Conservation (phyloP, 306 rosid genomes). For the Ammopiptanthus mongolicus region DNA sequence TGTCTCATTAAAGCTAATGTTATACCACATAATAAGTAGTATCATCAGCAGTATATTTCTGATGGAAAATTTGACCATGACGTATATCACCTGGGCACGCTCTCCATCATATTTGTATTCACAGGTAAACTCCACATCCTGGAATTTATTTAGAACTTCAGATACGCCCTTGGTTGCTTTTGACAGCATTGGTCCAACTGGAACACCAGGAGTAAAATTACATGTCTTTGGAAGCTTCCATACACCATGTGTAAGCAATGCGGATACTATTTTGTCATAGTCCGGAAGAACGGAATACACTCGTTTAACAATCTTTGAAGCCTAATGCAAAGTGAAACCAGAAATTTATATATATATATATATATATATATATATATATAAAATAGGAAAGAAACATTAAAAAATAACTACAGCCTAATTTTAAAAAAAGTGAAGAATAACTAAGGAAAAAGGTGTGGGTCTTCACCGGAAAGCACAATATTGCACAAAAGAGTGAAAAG, state of each 20-base stretch:
- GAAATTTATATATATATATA: background rate
- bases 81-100: conserved; percentile 86
- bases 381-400: background rate
- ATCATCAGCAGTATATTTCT: background rate
- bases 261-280: conserved; percentile 71
- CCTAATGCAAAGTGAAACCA: conserved; percentile 57
- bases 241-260: conserved; percentile 65
- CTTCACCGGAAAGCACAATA: conserved; percentile 5
- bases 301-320: conserved; percentile 74
- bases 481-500: background rate
- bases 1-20: conserved; percentile 31
- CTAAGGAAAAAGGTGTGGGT: background rate
- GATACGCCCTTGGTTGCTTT: conserved; percentile 80
- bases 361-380: background rate
- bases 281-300: conserved; percentile 81
- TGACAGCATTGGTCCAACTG: conserved; percentile 92
- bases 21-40: conserved; percentile 11
- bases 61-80: background rate
- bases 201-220: conserved; percentile 80
- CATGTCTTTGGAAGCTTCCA: conserved; percentile 74
- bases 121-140: conserved; percentile 80
- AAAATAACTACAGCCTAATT: background rate
- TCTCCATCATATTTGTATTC: conserved; percentile 96
- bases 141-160: conserved; percentile 74
- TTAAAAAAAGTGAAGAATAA: conserved; percentile 3